Base-by-base conservation (phyloP, 352 stramenopile species). In the Pythium scleroteichum region DNA sequence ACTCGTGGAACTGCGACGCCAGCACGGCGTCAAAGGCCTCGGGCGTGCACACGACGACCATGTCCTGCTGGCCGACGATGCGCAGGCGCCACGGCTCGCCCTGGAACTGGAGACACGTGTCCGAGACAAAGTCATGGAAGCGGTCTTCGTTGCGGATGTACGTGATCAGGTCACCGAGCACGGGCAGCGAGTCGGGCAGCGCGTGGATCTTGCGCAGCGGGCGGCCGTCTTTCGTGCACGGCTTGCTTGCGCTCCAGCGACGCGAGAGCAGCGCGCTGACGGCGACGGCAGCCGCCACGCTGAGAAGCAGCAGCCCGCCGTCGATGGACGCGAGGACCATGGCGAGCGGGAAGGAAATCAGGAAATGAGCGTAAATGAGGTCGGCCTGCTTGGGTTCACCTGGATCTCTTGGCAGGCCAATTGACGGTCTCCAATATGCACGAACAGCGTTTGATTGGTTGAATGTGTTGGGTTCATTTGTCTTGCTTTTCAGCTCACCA, bases 21-120 rank as follows among this genome's bases (percentile, higher is more conserved):
- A 72, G 40, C 27, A 79, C 61, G 20, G 63, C 71, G 20, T 76
- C 71, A 27, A 75, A 59, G 2, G 23, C 46, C 24, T 75, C 58
- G n/a, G 65, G 61, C 14, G 57, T 57, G 22, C 44, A 60, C 10
- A 75, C 20, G 16, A 79, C 53, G 56, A 77, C 23, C 16, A 62
- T 26, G 17, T 59, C 42, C 3, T 44, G 20, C 16, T 46, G 33
- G 7, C 71, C 71, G 3, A 49, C 19, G 8, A 65, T 56, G 20
- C 50, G 38, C 19, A 79, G 12, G 4, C 42, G 20, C 64, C 68
- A 79, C 10, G 64, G 48, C 47, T 62, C 49, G 40, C 40, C 41
- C 9, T 56, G 29, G 38, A 59, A 53, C 3, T 27, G 0, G 1
- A 61, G 13, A 29, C 32, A 44, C 14, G 38, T 64, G 5, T 56